Base-by-base conservation (phyloP, 441 rosid species). In the Gossypium aridum region DNA sequence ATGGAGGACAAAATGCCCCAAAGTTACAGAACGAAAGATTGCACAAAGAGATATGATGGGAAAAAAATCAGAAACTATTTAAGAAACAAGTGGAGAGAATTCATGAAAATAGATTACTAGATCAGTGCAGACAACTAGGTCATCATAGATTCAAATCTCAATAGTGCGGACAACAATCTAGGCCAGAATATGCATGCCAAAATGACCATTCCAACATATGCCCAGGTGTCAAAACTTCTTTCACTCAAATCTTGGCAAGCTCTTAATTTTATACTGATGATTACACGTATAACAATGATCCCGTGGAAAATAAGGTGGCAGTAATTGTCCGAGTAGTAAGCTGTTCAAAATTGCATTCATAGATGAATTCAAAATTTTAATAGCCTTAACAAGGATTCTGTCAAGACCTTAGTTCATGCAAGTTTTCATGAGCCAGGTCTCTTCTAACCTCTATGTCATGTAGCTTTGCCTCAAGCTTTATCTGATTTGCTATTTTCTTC, bases 401-500 rank as follows among this genome's bases (percentile, higher is more conserved):
- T 22, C 43, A 59, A 34, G 57, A 47, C 49, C 59, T 47, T 59
- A 39, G 55, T 72, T 20, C 64, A 39, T 43, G 76, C 68, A 47
- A n/a, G 53, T 75, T 47, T 53, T 61, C 59, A 53, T 45, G 25
- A 25, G 55, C 22, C 9, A 60, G 26, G 51, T 31, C 12, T 73
- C 23, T 45, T 75, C 80, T 80, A 70, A 90, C 99, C 91, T 92
- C 98, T 43, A 95, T 64, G 70, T 88, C 93, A 65, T 95, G 97
- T 76, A 95, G 94, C 83, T 86, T 90, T 13, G 96, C 96, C 87
- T 92, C 98, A 20, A 95, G 96, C 84, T 92, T 91, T 55, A 88
- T 84, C 75, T 95, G 98, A 85, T 90, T 90, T 87, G 93, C 97
- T 80, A 90, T 79, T 74, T 89, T 89, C 86, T 92, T 95, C 83